Evolutionary conservation across 805 yeast genomes (phyloP), one percentile per base, ranked within the genome.

Genomic region (Kodamaea neixiangensis): DNA sequence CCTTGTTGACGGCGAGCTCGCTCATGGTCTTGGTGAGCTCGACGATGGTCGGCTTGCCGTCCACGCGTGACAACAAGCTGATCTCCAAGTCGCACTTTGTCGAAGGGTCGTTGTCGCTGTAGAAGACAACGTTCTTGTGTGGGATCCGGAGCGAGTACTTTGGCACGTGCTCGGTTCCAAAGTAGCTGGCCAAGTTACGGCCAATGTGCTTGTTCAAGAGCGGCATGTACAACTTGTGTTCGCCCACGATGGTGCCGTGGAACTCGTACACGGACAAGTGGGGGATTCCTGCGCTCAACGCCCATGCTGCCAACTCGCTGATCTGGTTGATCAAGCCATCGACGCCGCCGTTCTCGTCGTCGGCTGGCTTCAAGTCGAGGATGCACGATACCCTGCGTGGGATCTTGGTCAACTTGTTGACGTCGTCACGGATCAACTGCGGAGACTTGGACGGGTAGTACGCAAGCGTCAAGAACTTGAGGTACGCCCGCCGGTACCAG

Each of bases 31-130:
- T 86, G 7, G 98, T 86, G 49, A 94, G 77, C 58, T 89, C 96
- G 21, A 91, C 94, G 58, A 94, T 84, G 15, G 97, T 86, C 49
- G 91, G 86, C 55, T 96, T 83, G 5, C 99, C 99, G 66, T 94
- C 98, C 38, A 82, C 80, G 38, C 78, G 76, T 6, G 93, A 83
- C 29, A 92, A 70, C 50, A 94, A 69, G 22, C 83, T 76, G 54
- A 93, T 78, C 48, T 79, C 83, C 50, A 93, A 77, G 50, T 82
- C 85, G 34, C 74, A 71, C 38, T 72, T 69, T 3, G 62, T 58
- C 31, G 67, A 63, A 20, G 64, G 64, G 17, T 64, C 66, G 22
- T 65, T 68, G 40, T 49, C 48, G n/a, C 79, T 78, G 51, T 72
- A 77, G 50, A 74, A 77, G 14, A 72, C 64, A 46, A 75, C 60